These are phyloP conservation scores for Lyophyllum semitale DNA, from an alignment of 768 basidiomycete species.

Conservation along the genomic window DNA sequence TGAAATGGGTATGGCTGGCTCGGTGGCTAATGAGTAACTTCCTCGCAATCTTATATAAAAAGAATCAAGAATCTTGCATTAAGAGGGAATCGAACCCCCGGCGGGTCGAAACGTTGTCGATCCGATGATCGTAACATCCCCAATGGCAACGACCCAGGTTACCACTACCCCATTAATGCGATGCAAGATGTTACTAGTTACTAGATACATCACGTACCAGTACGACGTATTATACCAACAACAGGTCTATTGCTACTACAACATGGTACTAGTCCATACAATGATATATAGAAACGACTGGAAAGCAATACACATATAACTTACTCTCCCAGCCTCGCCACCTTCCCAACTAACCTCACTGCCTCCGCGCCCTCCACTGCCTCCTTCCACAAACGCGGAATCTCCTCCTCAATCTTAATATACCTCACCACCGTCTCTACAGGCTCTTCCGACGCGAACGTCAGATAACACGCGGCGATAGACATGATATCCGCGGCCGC, in stretches of 20 bases:
- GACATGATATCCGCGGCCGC: constrained; percentile 26
- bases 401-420: constrained; percentile 21
- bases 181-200: too few species aligned
- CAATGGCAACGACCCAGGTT: too few species aligned
- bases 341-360: constrained; percentile 15
- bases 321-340: constrained; percentile 11
- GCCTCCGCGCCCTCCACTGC: constrained; percentile 18
- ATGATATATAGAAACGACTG: neutral
- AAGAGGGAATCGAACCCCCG: constrained; percentile 89
- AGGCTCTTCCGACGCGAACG: constrained; percentile 22
- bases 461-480: constrained; percentile 23
- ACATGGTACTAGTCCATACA: neutral
- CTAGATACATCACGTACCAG: too few species aligned
- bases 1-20: too few species aligned
- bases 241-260: neutral
- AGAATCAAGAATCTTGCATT: too few species aligned
- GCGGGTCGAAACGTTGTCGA: too few species aligned
- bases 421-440: constrained; percentile 20
- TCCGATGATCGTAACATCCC: too few species aligned
- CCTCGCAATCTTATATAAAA: too few species aligned
- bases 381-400: constrained; percentile 21
- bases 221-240: too few species aligned
- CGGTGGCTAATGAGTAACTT: too few species aligned
- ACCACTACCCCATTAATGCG: too few species aligned
- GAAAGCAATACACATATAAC: neutral